A percentile compares a stretch with the other conserved stretches of the same genome.
Evolutionary conservation across 345 rosid species (phyloP).

Genomic region (Crucihimalaya himalaica): DNA sequence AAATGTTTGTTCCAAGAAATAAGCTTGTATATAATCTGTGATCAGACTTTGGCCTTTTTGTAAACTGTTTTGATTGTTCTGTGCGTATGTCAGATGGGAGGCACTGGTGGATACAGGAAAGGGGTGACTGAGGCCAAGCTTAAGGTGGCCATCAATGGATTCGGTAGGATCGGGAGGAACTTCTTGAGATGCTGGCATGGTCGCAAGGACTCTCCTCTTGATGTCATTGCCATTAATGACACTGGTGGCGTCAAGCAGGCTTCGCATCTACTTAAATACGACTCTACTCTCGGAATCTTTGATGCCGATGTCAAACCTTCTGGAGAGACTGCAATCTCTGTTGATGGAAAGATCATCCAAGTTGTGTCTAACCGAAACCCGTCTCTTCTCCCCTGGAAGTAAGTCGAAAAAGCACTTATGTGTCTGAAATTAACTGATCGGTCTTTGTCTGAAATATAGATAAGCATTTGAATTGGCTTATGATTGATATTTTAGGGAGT

Average conservation of each 20-base stretch:
- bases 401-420: slow-evolving; percentile 36
- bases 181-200: slow-evolving; percentile 99
- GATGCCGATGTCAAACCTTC: slow-evolving; percentile 88
- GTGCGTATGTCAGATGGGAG: slow-evolving; percentile 57
- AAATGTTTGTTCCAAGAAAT: slow-evolving; percentile 8
- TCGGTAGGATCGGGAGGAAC: slow-evolving; percentile 92
- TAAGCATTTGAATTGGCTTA: background rate
- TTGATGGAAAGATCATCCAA: slow-evolving; percentile 91
- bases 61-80: slow-evolving; percentile 8
- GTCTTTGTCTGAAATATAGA: background rate
- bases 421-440: background rate
- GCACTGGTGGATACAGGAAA: slow-evolving; percentile 68
- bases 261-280: slow-evolving; percentile 92
- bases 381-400: slow-evolving; percentile 80
- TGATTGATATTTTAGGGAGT: slow-evolving; percentile 52
- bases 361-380: slow-evolving; percentile 85
- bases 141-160: slow-evolving; percentile 92
- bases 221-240: slow-evolving; percentile 82
- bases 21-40: background rate
- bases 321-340: slow-evolving; percentile 70
- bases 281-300: slow-evolving; percentile 90
- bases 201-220: slow-evolving; percentile 85
- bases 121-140: slow-evolving; percentile 73
- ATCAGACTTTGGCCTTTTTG: background rate
- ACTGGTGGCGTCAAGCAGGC: slow-evolving; percentile 95